phyloP scores from a whole-genome alignment of 805 yeast species.

The Saccharomyces eubayanus region DNA sequence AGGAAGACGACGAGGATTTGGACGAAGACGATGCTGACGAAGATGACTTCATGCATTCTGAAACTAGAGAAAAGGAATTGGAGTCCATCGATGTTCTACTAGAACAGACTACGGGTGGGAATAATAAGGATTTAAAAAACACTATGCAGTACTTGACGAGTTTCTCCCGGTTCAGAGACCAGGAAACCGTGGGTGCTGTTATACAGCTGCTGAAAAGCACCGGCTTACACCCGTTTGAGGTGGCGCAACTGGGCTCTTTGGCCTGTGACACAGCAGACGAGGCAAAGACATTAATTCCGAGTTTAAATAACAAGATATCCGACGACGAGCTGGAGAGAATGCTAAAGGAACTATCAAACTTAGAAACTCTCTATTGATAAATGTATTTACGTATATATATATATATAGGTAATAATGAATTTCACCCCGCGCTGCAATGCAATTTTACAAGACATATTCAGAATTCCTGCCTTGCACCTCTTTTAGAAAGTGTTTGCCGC shows the following conservation, averaged over 20 bases:
- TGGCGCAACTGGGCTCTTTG: conserved; percentile 80
- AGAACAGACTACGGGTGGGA: conserved; percentile 46
- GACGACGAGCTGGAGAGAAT: conserved; percentile 83
- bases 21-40: conserved; percentile 27
- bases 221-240: conserved; percentile 87
- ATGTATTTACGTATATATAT: conserved; percentile 7
- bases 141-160: conserved; percentile 78
- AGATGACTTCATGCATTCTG: conserved; percentile 36
- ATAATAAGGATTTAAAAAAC: conserved; percentile 83
- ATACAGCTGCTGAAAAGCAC: conserved; percentile 71
- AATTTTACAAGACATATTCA: neutral
- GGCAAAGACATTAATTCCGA: conserved; percentile 89
- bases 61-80: conserved; percentile 38
- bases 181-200: conserved; percentile 87
- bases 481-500: conserved; percentile 28
- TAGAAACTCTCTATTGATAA: conserved; percentile 38
- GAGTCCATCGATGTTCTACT: conserved; percentile 27
- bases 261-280: conserved; percentile 96
- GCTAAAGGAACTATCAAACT: conserved; percentile 73
- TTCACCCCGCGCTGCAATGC: neutral
- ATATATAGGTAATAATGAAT: conserved; percentile 5
- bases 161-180: conserved; percentile 86
- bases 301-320: conserved; percentile 69
- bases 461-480: neutral
- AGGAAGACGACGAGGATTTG: conserved; percentile 5